Base-by-base conservation (phyloP, 2,329 filamentous ascomycete species). In the Fusarium chaquense region DNA sequence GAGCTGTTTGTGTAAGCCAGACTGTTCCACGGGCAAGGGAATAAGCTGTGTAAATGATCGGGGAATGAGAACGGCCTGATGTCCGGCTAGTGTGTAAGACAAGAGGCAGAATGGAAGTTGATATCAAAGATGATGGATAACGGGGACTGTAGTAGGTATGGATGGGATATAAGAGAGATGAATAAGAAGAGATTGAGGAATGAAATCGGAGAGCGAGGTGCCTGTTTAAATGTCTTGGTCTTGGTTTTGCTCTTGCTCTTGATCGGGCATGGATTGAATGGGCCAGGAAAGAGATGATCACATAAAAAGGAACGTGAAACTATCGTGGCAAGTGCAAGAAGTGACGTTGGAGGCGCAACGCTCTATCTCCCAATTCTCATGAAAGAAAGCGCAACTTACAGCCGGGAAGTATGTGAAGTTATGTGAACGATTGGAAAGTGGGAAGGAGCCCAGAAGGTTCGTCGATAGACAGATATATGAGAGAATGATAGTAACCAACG, bases 211-310 rank as follows among this genome's bases (percentile, higher is more conserved):
- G 63, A 61, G 68, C 54, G 60, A 71, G 45, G 43, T 20, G 56
- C 30, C 60, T 55, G 53, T 56, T 71, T 69, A 69, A 59, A 69
- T 64, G 58, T 58, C 55, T 70, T 71, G 61, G 52, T 26, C 24
- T 20, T 20, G 20, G 20, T 20, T 20, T 20, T 20, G 20, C 20
- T 20, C 20, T 20, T 20, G 20, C 20, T 20, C 20, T 20, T 20
- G 20, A 20, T 55, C 30, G n/a, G 30, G 26, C 45, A 24, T 28
- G 15, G 32, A 41, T 46, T 28, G 11, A 35, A 65, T 32, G 50
- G 38, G 49, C 30, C 30, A 36, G 18, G 18, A 38, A 68, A 51
- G 54, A 33, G 65, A 20, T 33, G 43, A 36, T 22, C 45, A 22
- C n/a, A 20, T 22, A 43, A 61, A 47, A 58, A 67, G 45, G 51